phyloP scores from a whole-genome alignment of 2,329 filamentous ascomycete genomes.

The Colletotrichum neosansevieriae region DNA sequence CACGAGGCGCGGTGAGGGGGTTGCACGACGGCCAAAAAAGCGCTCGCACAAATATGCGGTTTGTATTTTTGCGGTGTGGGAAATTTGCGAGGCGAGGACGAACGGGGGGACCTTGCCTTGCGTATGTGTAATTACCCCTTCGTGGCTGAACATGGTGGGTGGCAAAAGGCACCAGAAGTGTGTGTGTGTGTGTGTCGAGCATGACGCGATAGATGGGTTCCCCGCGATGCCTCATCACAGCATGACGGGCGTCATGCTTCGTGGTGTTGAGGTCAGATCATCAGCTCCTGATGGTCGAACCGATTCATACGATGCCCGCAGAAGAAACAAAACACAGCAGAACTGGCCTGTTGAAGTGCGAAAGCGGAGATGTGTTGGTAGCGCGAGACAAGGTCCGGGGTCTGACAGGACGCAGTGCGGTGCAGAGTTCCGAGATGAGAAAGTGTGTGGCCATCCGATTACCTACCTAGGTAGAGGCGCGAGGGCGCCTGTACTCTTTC shows the following conservation, averaged over 20 bases:
- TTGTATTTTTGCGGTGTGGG: slow-evolving; percentile 35
- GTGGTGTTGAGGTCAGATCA: slow-evolving; percentile 29
- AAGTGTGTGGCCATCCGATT: slow-evolving; percentile 18
- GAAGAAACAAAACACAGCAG: slow-evolving; percentile 31
- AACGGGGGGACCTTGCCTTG: background rate
- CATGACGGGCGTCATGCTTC: slow-evolving; percentile 26
- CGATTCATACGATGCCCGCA: slow-evolving; percentile 35
- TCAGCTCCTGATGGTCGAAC: slow-evolving; percentile 30
- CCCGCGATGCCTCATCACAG: slow-evolving; percentile 13
- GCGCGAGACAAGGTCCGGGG: slow-evolving; percentile 38
- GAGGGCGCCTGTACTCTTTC: background rate
- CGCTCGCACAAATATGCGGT: slow-evolving; percentile 23
- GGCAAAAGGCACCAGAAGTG: too few relatives aligned
- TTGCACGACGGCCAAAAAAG: slow-evolving; percentile 24
- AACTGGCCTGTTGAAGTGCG: slow-evolving; percentile 30
- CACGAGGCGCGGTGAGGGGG: slow-evolving; percentile 17
- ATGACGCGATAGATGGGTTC: slow-evolving; percentile 25
- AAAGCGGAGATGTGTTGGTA: slow-evolving; percentile 32
- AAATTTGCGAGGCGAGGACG: slow-evolving; percentile 11
- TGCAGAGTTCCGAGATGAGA: slow-evolving; percentile 37
- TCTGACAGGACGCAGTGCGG: slow-evolving; percentile 20
- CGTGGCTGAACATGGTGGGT: too few relatives aligned
- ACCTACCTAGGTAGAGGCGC: slow-evolving; percentile 11
- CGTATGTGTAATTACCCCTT: slow-evolving; percentile 6
- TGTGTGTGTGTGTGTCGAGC: slow-evolving; percentile 9